Base-by-base conservation (phyloP, 192 early-diverging fungal genomes). In the Coemansia reversa region DNA sequence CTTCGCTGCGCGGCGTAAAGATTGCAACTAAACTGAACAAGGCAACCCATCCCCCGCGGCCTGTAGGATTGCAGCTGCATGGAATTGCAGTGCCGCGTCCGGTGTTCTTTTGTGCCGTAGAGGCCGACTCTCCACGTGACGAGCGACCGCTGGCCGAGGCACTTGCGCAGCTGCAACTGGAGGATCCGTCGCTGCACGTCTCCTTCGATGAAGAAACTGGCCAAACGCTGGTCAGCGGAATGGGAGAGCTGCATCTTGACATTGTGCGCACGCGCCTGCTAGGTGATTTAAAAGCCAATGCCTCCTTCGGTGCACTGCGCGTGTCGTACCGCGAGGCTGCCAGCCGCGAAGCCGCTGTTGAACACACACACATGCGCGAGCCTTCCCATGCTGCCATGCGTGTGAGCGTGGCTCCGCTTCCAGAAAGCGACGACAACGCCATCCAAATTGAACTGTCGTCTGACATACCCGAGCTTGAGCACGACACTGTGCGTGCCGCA, bases 181-280 rank as follows among this genome's bases (percentile, higher is more conserved):
- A 98, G 75, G 96, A 98, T 55, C 96, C 96, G 2, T 94, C 92
- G 1, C 66, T 98, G 23, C 86, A 84, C 55, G 72, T 93, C 14
- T 62, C 83, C 16, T 78, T 76, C 8, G 89, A 96, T 66, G 84
- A 85, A 48, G 96, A 96, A 55, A 94, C 92, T 1, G 93, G 94
- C 0, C 96, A 98, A 68, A 90, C 86, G 19, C 66, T 96, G 53
- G 67, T 98, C 5, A 87, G 90, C 65, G 96, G 94, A 0, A 95
- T 96, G 94, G 96, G 96, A 7, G 96, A 96, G 65, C 81, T 98
- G 55, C 96, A 98, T 69, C 70, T 98, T 28, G 95, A 98, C 62
- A 90, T 98, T 16, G 86, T 93, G 12, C 87, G 87, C 45, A 93
- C 94, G 32, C 75, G 94, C n/a, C 74, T 98, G 23, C 35, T 89